Base-by-base conservation (phyloP, 2,329 filamentous ascomycete species). In the Cryphonectria parasitica region DNA sequence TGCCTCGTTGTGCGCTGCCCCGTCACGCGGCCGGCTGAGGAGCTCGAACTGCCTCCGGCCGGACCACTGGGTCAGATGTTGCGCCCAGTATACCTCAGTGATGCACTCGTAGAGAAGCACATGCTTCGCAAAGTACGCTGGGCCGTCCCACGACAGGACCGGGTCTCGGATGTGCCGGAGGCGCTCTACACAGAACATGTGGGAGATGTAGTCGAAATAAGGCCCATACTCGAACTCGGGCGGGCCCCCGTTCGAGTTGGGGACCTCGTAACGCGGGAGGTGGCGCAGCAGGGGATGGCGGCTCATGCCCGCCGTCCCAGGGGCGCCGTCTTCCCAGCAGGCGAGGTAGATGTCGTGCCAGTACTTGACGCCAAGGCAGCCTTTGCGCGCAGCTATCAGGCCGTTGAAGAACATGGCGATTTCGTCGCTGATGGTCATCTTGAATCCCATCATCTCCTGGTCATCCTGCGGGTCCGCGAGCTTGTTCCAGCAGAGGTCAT, bases 351-450 rank as follows among this genome's bases (percentile, higher is more conserved):
- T 73, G 1, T 78, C 62, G 69, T 83, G 80, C 83, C 83, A 84
- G 75, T 78, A 79, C 66, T 78, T 79, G 72, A 85, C 81, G 58
- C 85, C 84, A 1, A 75, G 63, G 69, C 82, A 82, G 0, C 79
- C 78, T 43, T 82, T 82, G 4, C 82, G 78, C 0, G 80, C 78
- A 0, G 82, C 82, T 0, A 85, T 56, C 22, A 73, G 63, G 41
- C 56, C 66, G 36, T 73, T 73, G 11, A 69, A 49, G 19, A 71
- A 69, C 22, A 62, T 69, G 17, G 64, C 64, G 28, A 66, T 63
- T 31, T 69, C 68, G 19, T 64, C 67, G 3, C 61, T 64, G 39
- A 69, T 65, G 34, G 58, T 61, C 58, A 65, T 73, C 73, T 85
- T 80, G 67, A 80, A 81, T 66, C 39, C 72, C 39, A 82, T 79